These are phyloP conservation scores for Boehmeria nivea DNA, from an alignment of 306 rosid genomes.

Conservation along the genomic window DNA sequence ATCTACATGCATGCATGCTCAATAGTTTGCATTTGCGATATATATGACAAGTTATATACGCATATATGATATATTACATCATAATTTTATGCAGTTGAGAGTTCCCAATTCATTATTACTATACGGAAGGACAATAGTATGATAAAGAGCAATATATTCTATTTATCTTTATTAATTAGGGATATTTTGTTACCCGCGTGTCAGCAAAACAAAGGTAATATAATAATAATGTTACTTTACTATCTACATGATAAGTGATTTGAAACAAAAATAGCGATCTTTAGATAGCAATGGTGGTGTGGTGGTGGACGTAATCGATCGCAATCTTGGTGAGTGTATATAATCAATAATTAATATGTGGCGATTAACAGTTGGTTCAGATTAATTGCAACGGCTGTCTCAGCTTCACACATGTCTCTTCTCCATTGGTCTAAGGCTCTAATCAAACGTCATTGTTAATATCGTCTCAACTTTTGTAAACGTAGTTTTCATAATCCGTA, in stretches of 20 bases:
- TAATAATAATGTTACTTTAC: no score
- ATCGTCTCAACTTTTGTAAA: neutral
- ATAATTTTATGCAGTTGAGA: conserved; percentile 12
- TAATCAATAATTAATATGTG: neutral
- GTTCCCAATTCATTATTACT: neutral
- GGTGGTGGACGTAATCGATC: no score
- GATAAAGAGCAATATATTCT: neutral
- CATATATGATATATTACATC: neutral
- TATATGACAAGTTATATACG: neutral
- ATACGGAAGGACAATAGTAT: neutral
- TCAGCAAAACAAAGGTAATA: no score
- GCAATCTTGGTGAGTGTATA: no score
- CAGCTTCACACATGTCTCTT: neutral
- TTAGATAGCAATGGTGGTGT: no score
- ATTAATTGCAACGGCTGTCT: neutral
- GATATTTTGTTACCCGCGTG: no score
- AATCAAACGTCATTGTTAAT: neutral
- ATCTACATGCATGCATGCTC: neutral
- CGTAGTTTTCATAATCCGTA: no score
- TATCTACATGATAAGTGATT: no score
- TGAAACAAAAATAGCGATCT: no score
- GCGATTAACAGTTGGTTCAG: neutral
- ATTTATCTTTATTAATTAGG: no score
- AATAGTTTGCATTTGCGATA: neutral
- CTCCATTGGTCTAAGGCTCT: neutral